These are phyloP conservation scores for Ophiosphaerella korrae DNA, from an alignment of 2,329 filamentous ascomycete genomes.

Conservation along the genomic window DNA sequence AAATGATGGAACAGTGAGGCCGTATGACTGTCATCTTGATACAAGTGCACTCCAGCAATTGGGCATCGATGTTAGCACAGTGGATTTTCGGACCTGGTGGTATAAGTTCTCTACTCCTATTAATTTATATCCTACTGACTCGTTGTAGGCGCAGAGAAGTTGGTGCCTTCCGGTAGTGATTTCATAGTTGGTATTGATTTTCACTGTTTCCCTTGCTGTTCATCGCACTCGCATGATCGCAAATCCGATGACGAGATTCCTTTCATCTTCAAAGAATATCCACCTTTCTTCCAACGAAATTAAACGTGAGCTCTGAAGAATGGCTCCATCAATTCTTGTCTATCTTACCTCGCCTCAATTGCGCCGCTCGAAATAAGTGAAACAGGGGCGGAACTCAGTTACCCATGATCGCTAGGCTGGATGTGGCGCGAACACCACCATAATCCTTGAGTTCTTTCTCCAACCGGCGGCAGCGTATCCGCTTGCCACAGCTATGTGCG, in stretches of 20 bases:
- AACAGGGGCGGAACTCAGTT: no score
- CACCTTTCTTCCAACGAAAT: no score
- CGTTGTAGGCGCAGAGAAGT: conserved; percentile 42
- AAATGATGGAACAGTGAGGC: conserved; percentile 73
- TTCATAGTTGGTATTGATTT: no score
- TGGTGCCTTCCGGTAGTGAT: conserved; percentile 27
- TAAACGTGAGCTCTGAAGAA: no score
- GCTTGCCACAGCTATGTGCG: background rate
- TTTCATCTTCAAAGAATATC: no score
- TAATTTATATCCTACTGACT: conserved; percentile 10
- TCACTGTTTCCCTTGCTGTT: no score
- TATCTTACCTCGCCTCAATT: no score
- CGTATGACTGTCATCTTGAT: conserved; percentile 87
- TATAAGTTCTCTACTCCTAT: conserved; percentile 17
- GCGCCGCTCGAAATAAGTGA: no score
- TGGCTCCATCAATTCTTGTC: no score
- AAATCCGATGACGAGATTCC: no score
- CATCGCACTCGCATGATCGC: no score
- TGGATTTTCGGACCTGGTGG: conserved; percentile 85
- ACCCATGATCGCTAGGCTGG: no score
- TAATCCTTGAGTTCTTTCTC: background rate
- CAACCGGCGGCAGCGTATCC: background rate
- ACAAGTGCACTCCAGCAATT: conserved; percentile 74
- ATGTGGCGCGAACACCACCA: conserved; percentile 1
- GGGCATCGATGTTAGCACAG: conserved; percentile 74